phyloP scores from a whole-genome alignment of 176 grass and related monocot species.

The Echinochloa phyllopogon region DNA sequence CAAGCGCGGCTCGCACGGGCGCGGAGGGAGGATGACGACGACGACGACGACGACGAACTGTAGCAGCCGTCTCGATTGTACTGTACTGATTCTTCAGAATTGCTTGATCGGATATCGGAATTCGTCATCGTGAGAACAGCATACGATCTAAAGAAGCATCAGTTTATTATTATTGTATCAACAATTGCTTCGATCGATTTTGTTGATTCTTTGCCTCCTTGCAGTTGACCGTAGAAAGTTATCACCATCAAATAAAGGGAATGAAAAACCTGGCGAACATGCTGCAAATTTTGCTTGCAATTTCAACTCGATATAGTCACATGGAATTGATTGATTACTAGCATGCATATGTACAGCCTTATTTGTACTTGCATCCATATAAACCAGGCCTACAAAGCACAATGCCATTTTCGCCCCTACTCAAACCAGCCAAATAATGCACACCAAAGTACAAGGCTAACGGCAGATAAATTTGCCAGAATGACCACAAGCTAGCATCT shows the following conservation, averaged over 20 bases:
- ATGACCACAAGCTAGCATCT: slow-evolving; percentile 28
- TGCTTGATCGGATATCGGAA: neutral
- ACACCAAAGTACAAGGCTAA: slow-evolving; percentile 33
- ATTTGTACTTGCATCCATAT: slow-evolving; percentile 20
- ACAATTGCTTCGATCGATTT: neutral
- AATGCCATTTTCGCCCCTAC: slow-evolving; percentile 19
- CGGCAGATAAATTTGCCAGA: slow-evolving; percentile 27
- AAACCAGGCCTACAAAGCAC: slow-evolving; percentile 33
- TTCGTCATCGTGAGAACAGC: neutral
- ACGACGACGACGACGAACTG: no score
- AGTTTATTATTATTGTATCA: neutral
- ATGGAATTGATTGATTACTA: slow-evolving; percentile 26
- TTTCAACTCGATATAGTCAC: slow-evolving; percentile 18
- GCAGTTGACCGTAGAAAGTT: neutral
- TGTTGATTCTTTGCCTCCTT: neutral
- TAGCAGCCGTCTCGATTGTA: no score
- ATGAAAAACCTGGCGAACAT: neutral
- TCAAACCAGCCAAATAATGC: slow-evolving; percentile 46
- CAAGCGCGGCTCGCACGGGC: no score
- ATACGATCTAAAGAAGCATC: neutral
- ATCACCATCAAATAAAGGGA: neutral
- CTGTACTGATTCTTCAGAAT: neutral
- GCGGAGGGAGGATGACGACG: no score
- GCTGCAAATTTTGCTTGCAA: neutral
- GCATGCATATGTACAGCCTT: slow-evolving; percentile 39